phyloP scores from a whole-genome alignment of 768 basidiomycete genomes.

The Mycena latifolia region DNA sequence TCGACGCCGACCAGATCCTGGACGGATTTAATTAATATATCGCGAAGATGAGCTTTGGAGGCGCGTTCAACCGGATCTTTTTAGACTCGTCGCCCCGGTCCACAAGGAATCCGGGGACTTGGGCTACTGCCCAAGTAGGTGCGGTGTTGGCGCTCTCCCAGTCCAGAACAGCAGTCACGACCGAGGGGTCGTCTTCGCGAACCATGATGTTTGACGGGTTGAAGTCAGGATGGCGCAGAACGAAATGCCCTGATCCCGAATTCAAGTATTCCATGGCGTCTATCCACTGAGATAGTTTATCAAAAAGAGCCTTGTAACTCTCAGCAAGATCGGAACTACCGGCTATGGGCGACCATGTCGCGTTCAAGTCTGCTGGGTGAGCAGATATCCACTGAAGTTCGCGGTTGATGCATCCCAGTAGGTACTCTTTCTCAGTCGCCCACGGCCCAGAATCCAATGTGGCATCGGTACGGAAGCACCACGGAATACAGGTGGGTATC shows the following conservation, averaged over 20 bases:
- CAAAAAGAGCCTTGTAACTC: not conserved
- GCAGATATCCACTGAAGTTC: conserved; percentile 3
- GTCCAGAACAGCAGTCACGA: conserved; percentile 1
- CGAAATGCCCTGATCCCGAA: not conserved
- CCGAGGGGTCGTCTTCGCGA: conserved; percentile 2
- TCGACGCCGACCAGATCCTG: not conserved
- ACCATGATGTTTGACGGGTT: conserved; percentile 5
- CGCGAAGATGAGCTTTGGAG: conserved; percentile 8
- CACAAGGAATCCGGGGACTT: conserved; percentile 3
- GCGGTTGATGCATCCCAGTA: conserved; percentile 6
- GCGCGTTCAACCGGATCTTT: not conserved
- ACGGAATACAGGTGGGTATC: conserved; percentile 2
- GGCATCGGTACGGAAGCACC: conserved; percentile 6
- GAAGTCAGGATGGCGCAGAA: conserved; percentile 6
- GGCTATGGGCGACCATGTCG: not conserved
- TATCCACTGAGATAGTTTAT: not conserved
- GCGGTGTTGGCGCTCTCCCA: conserved; percentile 15
- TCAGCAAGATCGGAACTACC: not conserved
- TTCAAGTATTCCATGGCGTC: not conserved
- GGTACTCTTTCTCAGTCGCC: not conserved
- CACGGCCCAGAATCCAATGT: conserved; percentile 9
- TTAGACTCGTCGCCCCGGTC: not conserved
- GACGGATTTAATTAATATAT: not conserved
- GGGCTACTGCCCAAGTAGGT: conserved; percentile 10
- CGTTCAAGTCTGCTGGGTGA: not conserved